These are phyloP conservation scores for Oropetium thomaeum DNA, from an alignment of 176 grass and related monocot species.

Conservation along the genomic window DNA sequence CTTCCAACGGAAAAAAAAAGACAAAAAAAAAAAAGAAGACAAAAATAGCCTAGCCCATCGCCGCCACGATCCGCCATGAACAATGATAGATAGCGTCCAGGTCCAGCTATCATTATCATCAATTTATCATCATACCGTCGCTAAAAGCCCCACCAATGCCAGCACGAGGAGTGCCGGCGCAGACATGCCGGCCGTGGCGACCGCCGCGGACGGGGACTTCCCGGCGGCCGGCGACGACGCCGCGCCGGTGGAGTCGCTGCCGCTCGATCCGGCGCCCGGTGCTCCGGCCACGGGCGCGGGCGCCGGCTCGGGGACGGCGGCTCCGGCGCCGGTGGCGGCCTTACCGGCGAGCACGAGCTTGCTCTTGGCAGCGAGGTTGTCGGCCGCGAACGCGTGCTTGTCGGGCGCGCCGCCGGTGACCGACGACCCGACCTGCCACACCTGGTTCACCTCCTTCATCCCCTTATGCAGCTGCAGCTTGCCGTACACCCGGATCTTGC, in stretches of 20 bases:
- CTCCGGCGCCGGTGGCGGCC: neutral
- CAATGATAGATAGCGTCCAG: neutral
- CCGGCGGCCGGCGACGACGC: slow-evolving; percentile 4
- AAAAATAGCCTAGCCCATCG: slow-evolving; percentile 19
- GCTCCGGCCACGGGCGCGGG: neutral
- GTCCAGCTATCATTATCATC: too few relatives aligned
- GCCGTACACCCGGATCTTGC: slow-evolving; percentile 67
- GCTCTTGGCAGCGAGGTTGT: slow-evolving; percentile 44
- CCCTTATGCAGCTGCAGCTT: slow-evolving; percentile 53
- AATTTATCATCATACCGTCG: slow-evolving; percentile 5
- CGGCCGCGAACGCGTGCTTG: slow-evolving; percentile 42
- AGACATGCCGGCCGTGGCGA: neutral
- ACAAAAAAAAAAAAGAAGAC: neutral
- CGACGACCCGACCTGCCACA: slow-evolving; percentile 69
- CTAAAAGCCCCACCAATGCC: slow-evolving; percentile 37
- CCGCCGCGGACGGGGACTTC: neutral
- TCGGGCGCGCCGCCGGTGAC: slow-evolving; percentile 46
- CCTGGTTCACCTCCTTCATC: slow-evolving; percentile 56
- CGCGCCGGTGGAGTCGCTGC: slow-evolving; percentile 7
- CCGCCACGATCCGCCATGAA: neutral
- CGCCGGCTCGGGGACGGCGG: neutral
- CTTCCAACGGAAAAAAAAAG: neutral
- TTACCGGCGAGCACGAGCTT: slow-evolving; percentile 50
- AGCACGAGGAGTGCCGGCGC: slow-evolving; percentile 1
- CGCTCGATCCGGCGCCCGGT: neutral